Evolutionary conservation across 331 rosid species (phyloP).

Genomic region (Pyracantha coccinea): DNA sequence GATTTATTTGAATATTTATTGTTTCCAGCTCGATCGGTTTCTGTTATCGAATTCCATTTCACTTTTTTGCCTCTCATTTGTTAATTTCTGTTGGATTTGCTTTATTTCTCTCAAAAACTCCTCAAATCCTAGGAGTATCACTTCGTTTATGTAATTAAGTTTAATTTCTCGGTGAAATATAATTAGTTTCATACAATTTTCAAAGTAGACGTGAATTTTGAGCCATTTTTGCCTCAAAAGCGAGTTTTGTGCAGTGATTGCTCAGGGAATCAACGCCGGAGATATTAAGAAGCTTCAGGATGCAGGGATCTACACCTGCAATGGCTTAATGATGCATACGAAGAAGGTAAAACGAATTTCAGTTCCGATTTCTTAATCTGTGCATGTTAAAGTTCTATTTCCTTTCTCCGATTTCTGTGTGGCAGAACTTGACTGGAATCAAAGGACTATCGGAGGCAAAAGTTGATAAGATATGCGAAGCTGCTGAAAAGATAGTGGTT

Average conservation of each 20-base stretch:
- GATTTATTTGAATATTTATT: not conserved
- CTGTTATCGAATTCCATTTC: not conserved
- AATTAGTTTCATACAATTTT: not conserved
- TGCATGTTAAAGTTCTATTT: not conserved
- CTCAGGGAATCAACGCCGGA: conserved; percentile 97
- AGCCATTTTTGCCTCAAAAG: not conserved
- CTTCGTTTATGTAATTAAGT: not conserved
- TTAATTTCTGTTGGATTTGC: not conserved
- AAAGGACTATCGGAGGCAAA: conserved; percentile 92
- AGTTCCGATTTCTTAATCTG: not conserved
- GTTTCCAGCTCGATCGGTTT: not conserved
- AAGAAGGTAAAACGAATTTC: conserved; percentile 55
- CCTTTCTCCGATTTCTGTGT: conserved; percentile 3
- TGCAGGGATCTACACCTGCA: conserved; percentile 94
- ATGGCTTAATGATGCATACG: conserved; percentile 98
- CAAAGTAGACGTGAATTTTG: not conserved
- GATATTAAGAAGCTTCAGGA: conserved; percentile 98
- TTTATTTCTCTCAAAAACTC: not conserved
- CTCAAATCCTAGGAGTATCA: not conserved
- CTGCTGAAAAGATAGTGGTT: conserved; percentile 92
- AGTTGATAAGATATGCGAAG: conserved; percentile 89
- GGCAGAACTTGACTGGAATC: conserved; percentile 75
- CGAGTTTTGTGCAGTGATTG: conserved; percentile 48
- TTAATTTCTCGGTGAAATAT: not conserved
- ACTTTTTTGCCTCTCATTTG: not conserved